Conservation (phyloP, 1,284 basidiomycete genomes). For the Phlebopus sp. region DNA sequence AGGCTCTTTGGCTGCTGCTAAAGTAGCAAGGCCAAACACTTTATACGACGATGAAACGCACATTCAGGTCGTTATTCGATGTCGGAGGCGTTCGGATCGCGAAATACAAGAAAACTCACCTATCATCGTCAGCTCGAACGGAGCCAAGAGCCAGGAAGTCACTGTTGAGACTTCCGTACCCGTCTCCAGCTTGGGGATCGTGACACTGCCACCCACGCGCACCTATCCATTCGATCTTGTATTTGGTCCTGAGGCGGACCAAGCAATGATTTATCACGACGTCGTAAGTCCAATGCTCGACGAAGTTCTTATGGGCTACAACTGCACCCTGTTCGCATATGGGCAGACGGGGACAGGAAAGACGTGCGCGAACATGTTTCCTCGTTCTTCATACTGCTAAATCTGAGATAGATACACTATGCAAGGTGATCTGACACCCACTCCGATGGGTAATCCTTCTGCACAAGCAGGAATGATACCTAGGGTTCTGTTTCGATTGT, state of each 20-base stretch:
- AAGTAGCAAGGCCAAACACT: conserved; percentile 12
- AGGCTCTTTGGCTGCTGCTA: conserved; percentile 21
- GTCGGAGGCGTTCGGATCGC: conserved; percentile 76
- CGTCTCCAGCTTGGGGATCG: conserved; percentile 60
- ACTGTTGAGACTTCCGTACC: conserved; percentile 76
- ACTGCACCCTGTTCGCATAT: conserved; percentile 98
- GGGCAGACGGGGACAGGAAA: conserved; percentile 99
- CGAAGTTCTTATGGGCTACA: conserved; percentile 93
- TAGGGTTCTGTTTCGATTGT: conserved; percentile 91
- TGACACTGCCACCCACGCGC: conserved; percentile 66
- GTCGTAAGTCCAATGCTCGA: conserved; percentile 92
- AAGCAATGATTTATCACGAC: conserved; percentile 91
- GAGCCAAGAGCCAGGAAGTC: conserved; percentile 70
- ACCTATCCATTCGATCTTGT: conserved; percentile 93
- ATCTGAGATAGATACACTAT: conserved; percentile 74
- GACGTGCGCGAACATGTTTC: conserved; percentile 65
- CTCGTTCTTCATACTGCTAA: conserved; percentile 9
- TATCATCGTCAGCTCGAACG: conserved; percentile 74
- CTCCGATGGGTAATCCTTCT: conserved; percentile 85
- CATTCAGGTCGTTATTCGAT: conserved; percentile 91
- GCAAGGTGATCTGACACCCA: conserved; percentile 86
- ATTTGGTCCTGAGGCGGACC: conserved; percentile 97
- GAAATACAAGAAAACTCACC: conserved; percentile 82
- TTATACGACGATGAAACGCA: conserved; percentile 61
- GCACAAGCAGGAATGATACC: conserved; percentile 95